Percentiles rank a stretch among this genome's conserved stretches.
Evolutionary conservation across 208 protist genomes (phyloP).

Genomic region (Leptomonas pyrrhocoris): DNA sequence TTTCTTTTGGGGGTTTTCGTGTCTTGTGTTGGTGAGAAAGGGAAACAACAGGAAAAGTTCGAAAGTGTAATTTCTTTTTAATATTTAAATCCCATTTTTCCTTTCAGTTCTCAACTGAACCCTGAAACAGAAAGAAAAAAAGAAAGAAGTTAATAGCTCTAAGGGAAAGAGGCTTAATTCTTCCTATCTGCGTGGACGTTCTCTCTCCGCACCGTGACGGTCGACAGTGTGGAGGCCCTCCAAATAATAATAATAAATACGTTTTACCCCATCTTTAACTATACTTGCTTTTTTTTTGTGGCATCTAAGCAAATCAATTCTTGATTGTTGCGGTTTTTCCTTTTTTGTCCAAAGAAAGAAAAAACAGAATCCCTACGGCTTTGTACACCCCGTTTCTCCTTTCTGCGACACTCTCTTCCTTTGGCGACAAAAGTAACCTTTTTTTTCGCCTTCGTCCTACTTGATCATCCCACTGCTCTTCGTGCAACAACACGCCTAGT

Average conservation of each 20-base stretch:
- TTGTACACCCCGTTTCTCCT: not conserved
- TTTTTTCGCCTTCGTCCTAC: constrained; percentile 1
- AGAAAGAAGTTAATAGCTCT: constrained; percentile 10
- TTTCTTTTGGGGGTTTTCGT: too few species aligned
- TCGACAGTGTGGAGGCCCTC: too few species aligned
- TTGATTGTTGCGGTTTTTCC: not conserved
- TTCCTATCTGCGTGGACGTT: too few species aligned
- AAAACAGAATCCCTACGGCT: not conserved
- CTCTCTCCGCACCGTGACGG: too few species aligned
- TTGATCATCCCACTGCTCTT: not conserved
- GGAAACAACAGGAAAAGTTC: too few species aligned
- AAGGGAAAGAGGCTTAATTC: too few species aligned
- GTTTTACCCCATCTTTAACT: not conserved
- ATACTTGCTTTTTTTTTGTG: not conserved
- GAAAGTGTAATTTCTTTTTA: too few species aligned
- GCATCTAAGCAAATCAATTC: too few species aligned
- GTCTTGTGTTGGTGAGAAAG: too few species aligned
- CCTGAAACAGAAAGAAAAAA: constrained; percentile 1
- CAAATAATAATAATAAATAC: not conserved
- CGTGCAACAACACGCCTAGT: too few species aligned
- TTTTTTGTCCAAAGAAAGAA: not conserved
- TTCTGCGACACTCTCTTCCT: not conserved
- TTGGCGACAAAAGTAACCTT: not conserved
- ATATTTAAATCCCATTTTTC: not conserved
- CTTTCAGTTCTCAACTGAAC: too few species aligned